phyloP scores from a whole-genome alignment of 1,284 basidiomycete species.

The Malassezia restricta region DNA sequence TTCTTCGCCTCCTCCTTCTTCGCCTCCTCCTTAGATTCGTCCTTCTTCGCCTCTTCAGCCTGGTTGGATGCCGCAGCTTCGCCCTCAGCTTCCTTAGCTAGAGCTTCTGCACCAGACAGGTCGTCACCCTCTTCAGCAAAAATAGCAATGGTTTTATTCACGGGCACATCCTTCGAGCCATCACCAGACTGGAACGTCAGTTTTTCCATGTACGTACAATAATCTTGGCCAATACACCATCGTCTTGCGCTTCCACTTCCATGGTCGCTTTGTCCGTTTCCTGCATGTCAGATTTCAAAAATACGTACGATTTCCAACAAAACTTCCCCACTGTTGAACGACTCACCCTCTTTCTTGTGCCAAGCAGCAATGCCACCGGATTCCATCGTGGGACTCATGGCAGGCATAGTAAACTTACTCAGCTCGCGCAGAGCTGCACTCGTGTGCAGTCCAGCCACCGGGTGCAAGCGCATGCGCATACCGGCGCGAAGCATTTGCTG shows the following conservation, averaged over 20 bases:
- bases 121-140: conserved; percentile 89
- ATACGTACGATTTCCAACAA: conserved; percentile 74
- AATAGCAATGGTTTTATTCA: conserved; percentile 79
- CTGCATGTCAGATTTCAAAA: conserved; percentile 48
- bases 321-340: conserved; percentile 80
- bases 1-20: conserved; percentile 21
- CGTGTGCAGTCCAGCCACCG: conserved; percentile 11
- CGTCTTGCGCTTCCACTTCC: conserved; percentile 95
- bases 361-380: conserved; percentile 94
- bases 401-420: conserved; percentile 87
- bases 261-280: conserved; percentile 99
- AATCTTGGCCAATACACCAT: conserved; percentile 89
- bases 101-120: conserved; percentile 63
- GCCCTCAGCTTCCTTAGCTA: conserved; percentile 55
- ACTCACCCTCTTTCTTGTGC: conserved; percentile 93
- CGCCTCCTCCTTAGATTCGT: conserved; percentile 19
- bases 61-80: conserved; percentile 35
- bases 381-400: conserved; percentile 98
- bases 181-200: conserved; percentile 63
- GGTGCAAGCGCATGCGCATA: background rate
- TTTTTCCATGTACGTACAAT: conserved; percentile 52
- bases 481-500: conserved; percentile 4
- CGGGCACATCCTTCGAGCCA: conserved; percentile 72
- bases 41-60: conserved; percentile 35
- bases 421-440: conserved; percentile 64